Conservation (phyloP, 768 basidiomycete genomes). For the Kwoniella shandongensis region DNA sequence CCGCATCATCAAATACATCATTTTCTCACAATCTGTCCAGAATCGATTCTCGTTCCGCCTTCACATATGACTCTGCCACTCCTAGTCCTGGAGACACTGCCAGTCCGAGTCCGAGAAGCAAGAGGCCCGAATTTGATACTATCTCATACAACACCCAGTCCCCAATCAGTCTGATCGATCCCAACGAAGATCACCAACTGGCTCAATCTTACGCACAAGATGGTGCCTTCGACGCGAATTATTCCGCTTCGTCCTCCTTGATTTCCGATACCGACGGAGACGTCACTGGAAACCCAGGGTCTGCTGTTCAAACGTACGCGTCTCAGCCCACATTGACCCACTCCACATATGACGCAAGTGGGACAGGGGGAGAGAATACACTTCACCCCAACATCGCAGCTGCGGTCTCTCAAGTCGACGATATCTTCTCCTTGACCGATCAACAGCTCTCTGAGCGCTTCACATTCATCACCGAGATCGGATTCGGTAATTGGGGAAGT, state of each 20-base stretch:
- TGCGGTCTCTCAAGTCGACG: constrained; percentile 20
- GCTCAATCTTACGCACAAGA: background rate
- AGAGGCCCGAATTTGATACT: constrained; percentile 27
- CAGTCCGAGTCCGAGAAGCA: background rate
- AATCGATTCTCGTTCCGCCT: constrained; percentile 34
- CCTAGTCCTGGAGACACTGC: constrained; percentile 1
- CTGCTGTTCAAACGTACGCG: too few species aligned
- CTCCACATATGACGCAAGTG: too few species aligned
- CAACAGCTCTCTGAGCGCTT: constrained; percentile 42
- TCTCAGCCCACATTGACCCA: too few species aligned
- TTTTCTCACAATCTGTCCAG: constrained; percentile 3
- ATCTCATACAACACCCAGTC: constrained; percentile 30
- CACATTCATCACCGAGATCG: constrained; percentile 45
- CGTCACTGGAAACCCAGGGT: too few species aligned
- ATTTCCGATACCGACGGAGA: background rate
- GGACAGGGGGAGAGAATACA: too few species aligned
- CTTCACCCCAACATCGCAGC: constrained; percentile 25
- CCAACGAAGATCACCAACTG: background rate
- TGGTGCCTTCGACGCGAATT: background rate
- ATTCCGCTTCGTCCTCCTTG: background rate
- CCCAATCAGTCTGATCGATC: constrained; percentile 1
- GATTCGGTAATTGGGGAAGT: constrained; percentile 52
- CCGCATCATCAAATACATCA: background rate
- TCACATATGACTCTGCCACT: constrained; percentile 32
- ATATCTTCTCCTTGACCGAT: constrained; percentile 40